Evolutionary conservation across 2,329 filamentous ascomycete species (phyloP).

Genomic region (Stachybotrys elegans): DNA sequence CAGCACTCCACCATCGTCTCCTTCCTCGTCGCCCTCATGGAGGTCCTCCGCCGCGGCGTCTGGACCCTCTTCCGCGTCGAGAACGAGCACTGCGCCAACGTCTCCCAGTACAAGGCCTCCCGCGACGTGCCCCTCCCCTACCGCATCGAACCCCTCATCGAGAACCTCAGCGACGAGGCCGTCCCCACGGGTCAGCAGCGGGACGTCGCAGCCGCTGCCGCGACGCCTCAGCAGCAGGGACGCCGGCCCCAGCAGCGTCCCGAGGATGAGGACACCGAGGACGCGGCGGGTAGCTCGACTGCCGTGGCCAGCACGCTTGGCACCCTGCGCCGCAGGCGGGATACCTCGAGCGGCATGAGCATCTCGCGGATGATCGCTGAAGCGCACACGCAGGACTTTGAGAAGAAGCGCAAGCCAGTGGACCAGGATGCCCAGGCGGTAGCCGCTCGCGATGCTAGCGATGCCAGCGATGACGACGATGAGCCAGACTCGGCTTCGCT

Average conservation of each 20-base stretch:
- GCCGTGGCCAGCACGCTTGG: constrained; percentile 15
- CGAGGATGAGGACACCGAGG: constrained; percentile 4
- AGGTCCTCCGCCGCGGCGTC: constrained; percentile 78
- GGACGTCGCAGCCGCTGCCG: constrained; percentile 5
- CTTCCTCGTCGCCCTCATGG: constrained; percentile 72
- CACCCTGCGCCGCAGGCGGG: constrained; percentile 25
- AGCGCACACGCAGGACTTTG: constrained; percentile 88
- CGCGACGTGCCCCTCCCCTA: constrained; percentile 87
- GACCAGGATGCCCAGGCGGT: constrained; percentile 18
- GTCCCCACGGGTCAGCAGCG: constrained; percentile 11
- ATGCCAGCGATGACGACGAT: constrained; percentile 31
- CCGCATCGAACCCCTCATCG: constrained; percentile 46
- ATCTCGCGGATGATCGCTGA: constrained; percentile 66
- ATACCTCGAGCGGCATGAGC: constrained; percentile 25
- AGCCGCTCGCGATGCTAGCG: constrained; percentile 20
- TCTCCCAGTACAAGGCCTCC: constrained; percentile 82
- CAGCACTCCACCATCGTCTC: constrained; percentile 82
- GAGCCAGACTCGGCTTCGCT: no score
- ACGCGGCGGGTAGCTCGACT: constrained; percentile 13
- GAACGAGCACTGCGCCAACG: constrained; percentile 94
- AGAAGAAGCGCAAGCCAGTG: constrained; percentile 59
- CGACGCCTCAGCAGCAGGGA: constrained; percentile 5
- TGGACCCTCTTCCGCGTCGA: constrained; percentile 94
- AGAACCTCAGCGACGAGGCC: constrained; percentile 33
- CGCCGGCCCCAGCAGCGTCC: background rate